A percentile compares a stretch with the other conserved stretches of the same genome.
Evolutionary conservation across 768 basidiomycete species (phyloP).

Genomic region (Aureoboletus auriporus): DNA sequence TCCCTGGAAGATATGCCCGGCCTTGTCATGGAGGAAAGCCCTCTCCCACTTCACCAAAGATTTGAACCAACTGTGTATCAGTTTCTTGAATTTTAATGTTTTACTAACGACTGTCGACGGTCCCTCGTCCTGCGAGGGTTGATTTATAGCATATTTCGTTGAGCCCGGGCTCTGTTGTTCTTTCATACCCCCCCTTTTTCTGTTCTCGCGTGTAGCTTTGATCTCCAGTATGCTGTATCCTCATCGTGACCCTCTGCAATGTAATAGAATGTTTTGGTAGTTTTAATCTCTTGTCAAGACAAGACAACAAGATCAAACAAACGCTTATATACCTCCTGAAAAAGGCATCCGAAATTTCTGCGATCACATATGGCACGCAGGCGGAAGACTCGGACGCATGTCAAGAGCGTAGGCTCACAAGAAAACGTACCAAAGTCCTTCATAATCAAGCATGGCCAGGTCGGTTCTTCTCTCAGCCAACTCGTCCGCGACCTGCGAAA

Average conservation of each 20-base stretch:
- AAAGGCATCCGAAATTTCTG: conserved; percentile 19
- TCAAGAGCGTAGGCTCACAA: conserved; percentile 50
- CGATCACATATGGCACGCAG: conserved; percentile 50
- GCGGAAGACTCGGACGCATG: conserved; percentile 79
- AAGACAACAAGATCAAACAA: conserved; percentile 25
- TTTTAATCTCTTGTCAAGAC: background rate
- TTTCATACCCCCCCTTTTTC: background rate
- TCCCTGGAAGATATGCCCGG: conserved; percentile 77
- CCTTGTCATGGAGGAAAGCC: conserved; percentile 59
- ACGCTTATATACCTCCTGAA: conserved; percentile 10
- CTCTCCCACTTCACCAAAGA: conserved; percentile 54
- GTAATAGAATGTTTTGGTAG: conserved; percentile 11
- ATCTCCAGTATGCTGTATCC: conserved; percentile 28
- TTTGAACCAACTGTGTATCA: conserved; percentile 68
- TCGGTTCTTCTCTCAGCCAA: conserved; percentile 81
- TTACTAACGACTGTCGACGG: background rate
- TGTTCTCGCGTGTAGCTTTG: conserved; percentile 26
- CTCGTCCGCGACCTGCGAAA: conserved; percentile 91
- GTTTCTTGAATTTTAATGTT: conserved; percentile 70
- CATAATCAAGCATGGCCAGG: conserved; percentile 93
- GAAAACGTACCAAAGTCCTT: conserved; percentile 79
- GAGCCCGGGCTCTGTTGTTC: conserved; percentile 3
- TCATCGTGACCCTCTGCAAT: conserved; percentile 2
- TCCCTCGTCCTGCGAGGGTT: conserved; percentile 10
- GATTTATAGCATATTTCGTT: conserved; percentile 27